Percentiles rank a stretch among this genome's conserved stretches.
These are phyloP conservation scores for Collybia mongolica DNA, from an alignment of 768 basidiomycete genomes.

Conservation along the genomic window DNA sequence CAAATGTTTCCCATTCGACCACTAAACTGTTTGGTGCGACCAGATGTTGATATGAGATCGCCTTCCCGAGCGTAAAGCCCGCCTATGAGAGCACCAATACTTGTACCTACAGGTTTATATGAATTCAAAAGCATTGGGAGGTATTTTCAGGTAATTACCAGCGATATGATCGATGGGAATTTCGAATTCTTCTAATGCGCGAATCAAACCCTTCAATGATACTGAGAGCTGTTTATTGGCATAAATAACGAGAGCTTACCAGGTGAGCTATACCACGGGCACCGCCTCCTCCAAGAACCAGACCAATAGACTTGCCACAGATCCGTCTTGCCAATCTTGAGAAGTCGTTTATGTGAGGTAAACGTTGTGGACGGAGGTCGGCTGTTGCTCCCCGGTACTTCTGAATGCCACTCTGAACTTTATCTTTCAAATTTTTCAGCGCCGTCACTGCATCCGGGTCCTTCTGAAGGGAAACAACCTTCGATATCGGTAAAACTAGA, in stretches of 20 bases:
- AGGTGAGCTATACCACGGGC: slow-evolving; percentile 68
- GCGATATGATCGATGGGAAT: slow-evolving; percentile 95
- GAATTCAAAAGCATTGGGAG: neutral
- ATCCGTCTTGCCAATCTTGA: slow-evolving; percentile 86
- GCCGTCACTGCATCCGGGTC: slow-evolving; percentile 89
- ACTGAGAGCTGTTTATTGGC: slow-evolving; percentile 3
- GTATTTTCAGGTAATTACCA: slow-evolving; percentile 37
- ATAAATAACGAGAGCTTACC: slow-evolving; percentile 19
- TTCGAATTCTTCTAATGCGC: slow-evolving; percentile 86
- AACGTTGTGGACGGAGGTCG: slow-evolving; percentile 67
- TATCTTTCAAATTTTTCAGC: slow-evolving; percentile 89
- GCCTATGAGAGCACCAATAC: slow-evolving; percentile 90
- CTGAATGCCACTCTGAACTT: slow-evolving; percentile 85
- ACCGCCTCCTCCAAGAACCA: slow-evolving; percentile 97
- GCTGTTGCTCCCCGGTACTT: slow-evolving; percentile 74
- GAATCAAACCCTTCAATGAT: slow-evolving; percentile 76
- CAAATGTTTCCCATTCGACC: slow-evolving; percentile 92
- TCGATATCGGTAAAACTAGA: slow-evolving; percentile 62
- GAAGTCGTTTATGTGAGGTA: slow-evolving; percentile 89
- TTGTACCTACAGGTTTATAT: slow-evolving; percentile 55
- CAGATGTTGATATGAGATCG: slow-evolving; percentile 82
- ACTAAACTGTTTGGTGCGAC: slow-evolving; percentile 89
- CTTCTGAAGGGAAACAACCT: slow-evolving; percentile 55
- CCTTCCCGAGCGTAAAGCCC: slow-evolving; percentile 95
- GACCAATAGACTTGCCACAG: slow-evolving; percentile 89